Evolutionary conservation across 257 asterid genomes (phyloP).

Genomic region (Solanum tarijense): DNA sequence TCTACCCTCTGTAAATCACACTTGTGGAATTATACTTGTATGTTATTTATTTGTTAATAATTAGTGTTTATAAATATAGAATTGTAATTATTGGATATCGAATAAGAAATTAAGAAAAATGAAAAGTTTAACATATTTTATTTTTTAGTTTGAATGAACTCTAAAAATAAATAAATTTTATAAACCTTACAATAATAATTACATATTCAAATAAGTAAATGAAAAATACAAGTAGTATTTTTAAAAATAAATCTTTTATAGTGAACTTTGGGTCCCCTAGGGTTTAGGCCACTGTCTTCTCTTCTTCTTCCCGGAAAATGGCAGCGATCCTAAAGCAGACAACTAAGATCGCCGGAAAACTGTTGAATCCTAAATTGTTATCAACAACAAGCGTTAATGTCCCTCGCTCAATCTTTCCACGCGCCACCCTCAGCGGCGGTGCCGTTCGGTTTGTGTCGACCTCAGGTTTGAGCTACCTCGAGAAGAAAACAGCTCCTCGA

Average conservation of each 20-base stretch:
- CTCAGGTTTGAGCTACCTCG: background rate
- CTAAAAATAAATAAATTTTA: background rate
- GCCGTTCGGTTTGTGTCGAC: background rate
- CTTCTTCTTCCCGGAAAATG: background rate
- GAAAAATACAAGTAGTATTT: background rate
- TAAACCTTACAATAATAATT: background rate
- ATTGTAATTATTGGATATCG: background rate
- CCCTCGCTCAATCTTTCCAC: background rate
- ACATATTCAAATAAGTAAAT: background rate
- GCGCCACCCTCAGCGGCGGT: background rate
- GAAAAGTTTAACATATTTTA: background rate
- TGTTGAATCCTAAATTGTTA: background rate
- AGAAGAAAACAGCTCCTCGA: conserved; percentile 6
- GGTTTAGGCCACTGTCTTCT: background rate
- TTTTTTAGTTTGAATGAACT: background rate
- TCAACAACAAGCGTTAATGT: background rate
- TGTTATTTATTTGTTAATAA: too few relatives aligned
- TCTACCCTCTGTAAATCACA: fast-evolving
- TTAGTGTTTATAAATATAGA: background rate
- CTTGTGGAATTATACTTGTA: fast-evolving
- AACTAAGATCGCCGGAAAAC: background rate
- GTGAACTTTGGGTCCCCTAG: background rate
- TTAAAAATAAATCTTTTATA: background rate
- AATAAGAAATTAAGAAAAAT: background rate
- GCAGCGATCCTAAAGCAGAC: background rate